Evolutionary conservation across 1,139 yeast species (phyloP), one percentile per base, ranked within the genome.

Genomic region (Candida sanyaensis): DNA sequence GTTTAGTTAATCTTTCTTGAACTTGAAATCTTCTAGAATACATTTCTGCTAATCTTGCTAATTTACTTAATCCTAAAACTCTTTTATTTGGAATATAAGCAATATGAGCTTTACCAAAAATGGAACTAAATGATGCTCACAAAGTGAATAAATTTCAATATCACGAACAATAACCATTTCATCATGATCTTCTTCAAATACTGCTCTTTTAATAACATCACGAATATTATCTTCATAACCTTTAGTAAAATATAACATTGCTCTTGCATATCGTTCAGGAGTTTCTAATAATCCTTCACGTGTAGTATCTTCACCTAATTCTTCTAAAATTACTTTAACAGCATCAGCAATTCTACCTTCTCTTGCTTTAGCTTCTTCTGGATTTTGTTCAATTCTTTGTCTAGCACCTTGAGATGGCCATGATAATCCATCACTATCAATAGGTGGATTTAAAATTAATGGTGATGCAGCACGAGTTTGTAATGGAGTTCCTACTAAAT

Each of bases 81-180:
- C 91, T 80, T 60, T 90, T 89, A 66, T 90, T 89, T 50, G 99
- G 99, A 55, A 93, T 92, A 68, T 93, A 93, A 12, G 95, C 99
- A 57, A 93, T 93, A 63, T 92, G 97, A 46, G 93, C 96, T 62
- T 92, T 92, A 48, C 99, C 99, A 60, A 84, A 88, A 95, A 93
- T 24, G 99, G 99, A 23, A 95, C 99, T 60, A 93, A 74, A 68
- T 93, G 99, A 66, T 93, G 99, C 68, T 93, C 99, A 70, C 99
- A 93, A 49, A 93, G 75, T 5, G 97, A 89, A 66, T 86, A 88
- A 45, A 93, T 82, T 60, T 91, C 97, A 52, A 93, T 93, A 65
- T 95, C 98, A 64, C 93, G 81, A 30, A 93, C 99, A 57, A 93
- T 92, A 42, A 93, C 99, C 98, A 93, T 93, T 65, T 93, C 99